Evolutionary conservation across 2,329 filamentous ascomycete species (phyloP), one percentile per base, ranked within the genome.

Genomic region (Plenodomus lindquistii): DNA sequence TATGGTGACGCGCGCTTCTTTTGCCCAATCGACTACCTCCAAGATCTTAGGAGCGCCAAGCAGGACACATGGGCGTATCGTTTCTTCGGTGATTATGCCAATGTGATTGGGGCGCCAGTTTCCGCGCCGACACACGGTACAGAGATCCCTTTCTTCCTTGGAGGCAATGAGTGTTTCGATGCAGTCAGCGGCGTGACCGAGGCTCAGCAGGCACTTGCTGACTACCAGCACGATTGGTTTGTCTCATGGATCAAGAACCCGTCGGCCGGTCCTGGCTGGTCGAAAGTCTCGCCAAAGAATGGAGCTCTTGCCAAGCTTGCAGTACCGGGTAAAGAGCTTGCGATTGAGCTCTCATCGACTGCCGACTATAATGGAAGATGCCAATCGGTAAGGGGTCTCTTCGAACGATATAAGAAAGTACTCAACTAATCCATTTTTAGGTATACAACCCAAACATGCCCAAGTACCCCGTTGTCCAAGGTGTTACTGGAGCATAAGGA

Each of bases 1-100:
- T 66, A 66, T 37, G 77, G 75, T 21, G 76, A 79, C 16, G 76
- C 74, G 3, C 75, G 75, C 10, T 79, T 79, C 65, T 72, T 76
- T 56, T 79, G 76, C 52, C 55, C 63, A 2, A 56, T 62, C 2
- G 62, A 66, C 34, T 58, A 66, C 40, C 59, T 77, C 10, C 50
- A 73, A 21, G 72, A 77, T 47, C 35, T 77, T 18, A 73, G 75
- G 37, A 72, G 68, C 46, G 31, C 52, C 9, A 15, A 44, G 5
- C 75, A 77, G 50, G 50, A 71, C 6, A 77, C 74, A 0, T 77
- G 75, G 75, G 63, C 65, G 2, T 77, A 77, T 57, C 73, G 75
- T 21, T 77, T 75, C 65, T 74, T 75, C 39, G 74, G 71, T 22
- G 60, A 66, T 10, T 77, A 77, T 40, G 62, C 74, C 47, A 76